Base-by-base conservation (phyloP, 495 filamentous ascomycete species). In the Neurospora sublineolata region DNA sequence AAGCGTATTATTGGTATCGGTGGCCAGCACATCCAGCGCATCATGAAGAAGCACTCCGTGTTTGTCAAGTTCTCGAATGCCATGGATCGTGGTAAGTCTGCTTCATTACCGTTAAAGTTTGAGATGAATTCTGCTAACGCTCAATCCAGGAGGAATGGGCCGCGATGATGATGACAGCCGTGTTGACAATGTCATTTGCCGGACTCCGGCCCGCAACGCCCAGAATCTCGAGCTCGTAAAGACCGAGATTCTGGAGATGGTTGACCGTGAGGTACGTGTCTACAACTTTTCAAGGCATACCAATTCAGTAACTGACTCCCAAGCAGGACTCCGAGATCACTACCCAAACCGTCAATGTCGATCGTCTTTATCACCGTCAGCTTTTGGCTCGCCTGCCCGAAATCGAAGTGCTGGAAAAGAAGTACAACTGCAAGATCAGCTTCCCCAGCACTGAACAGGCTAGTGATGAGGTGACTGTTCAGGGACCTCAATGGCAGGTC, bases 11-110 rank as follows among this genome's bases (percentile, higher is more conserved):
- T 99, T 74, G 95, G 95, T 70, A 97, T 98, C 72, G 96, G 95
- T 72, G 95, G 95, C 20, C 93, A 97, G 79, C 96, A 98, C 76
- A 99, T 99, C 76, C 95, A 99, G 79, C 94, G 94, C 71, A 98
- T 98, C 83, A 99, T 98, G 95, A 99, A 99, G 85, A 97, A 97
- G 81, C 96, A 99, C 83, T 99, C 95, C 2, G 95, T 99, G 71
- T 99, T 98, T 74, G 95, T 99, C 83, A 99, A 99, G 80, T 99
- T 99, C 79, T 97, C 93, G 74, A 99, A 99, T 77, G 95, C 96
- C 36, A 98, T 98, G 96, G 95, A 99, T 80, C 92, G 95, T 75
- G 86, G 85, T 71, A 44, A 44, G 41, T 44, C 41, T 20, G 10
- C n/a, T 44, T 20, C n/a, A 20, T 3, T 9, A 2, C 3, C 9